Evolutionary conservation across 148 eudicot genomes (phyloP), one percentile per base, ranked within the genome.

Genomic region (Amaranthus hypochondriacus): DNA sequence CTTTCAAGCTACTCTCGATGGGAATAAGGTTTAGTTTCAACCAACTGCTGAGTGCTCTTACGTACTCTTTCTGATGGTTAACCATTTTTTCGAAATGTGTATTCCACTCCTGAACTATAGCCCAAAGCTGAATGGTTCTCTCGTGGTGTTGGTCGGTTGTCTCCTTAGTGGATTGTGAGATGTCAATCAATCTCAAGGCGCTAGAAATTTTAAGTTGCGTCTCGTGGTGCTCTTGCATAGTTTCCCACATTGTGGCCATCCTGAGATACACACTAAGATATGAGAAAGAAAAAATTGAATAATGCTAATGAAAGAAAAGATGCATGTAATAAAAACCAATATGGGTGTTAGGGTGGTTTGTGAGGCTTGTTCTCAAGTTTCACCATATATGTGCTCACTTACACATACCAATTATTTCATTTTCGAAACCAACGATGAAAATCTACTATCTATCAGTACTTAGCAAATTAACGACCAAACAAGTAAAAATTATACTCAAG

Each of bases 231-330:
- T 12, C 69, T 73, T 74, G 85, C 96, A 95, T 95, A 9, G 76
- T 78, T 52, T 81, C 89, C 98, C 98, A 95, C 98, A 95, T 92
- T 63, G 73, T 71, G 44, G 90, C 97, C 98, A 95, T 90, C 81
- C 98, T 95, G 86, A 73, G 71, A 53, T 28, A 42, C 47, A 82
- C 48, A 66, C 63, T 4, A 51, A 18, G 57, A 72, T 51, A 42
- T 59, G 58, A 75, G 46, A 67, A 14, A 57, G 9, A 39, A n/a
- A 54, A 6, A 49, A 5, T 28, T 49, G 14, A 48, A 4, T 50
- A 5, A 7, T 3, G 14, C 18, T 49, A 72, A 69, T 48, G 13
- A 21, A 28, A 61, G 54, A 1, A 21, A 72, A 8, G 44, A 5
- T 54, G 59, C 47, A 69, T 39, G 11, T 39, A 9, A 47, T 43